Conservation (phyloP, 352 stramenopile species). For the Globisporangium radiosum region DNA sequence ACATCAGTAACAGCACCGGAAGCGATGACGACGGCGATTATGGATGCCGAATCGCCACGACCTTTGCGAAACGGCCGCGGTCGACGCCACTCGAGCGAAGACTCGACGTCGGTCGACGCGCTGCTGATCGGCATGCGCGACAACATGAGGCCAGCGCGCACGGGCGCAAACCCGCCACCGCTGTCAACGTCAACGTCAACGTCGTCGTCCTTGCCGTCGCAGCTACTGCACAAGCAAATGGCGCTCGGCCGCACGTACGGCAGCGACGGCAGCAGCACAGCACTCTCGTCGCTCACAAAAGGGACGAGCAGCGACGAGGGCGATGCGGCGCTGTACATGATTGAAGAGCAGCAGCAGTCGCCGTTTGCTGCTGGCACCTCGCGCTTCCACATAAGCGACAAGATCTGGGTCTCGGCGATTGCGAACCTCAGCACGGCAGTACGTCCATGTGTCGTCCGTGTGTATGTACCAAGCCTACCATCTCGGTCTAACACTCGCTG, state of each 20-base stretch:
- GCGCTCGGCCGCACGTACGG: constrained; percentile 1
- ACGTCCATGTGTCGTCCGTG: constrained; percentile 10
- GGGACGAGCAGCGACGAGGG: neutral
- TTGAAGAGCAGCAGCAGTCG: constrained; percentile 6
- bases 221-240: neutral
- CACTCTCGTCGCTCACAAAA: constrained; percentile 6
- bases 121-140: constrained; percentile 2
- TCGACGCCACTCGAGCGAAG: constrained; percentile 9
- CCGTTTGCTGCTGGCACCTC: neutral
- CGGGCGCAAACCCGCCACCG: neutral
- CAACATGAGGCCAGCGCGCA: neutral
- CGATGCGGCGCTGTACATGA: constrained; percentile 1
- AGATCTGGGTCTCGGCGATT: constrained; percentile 61
- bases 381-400: constrained; percentile 26
- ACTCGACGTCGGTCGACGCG: constrained; percentile 9
- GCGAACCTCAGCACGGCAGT: constrained; percentile 78
- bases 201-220: neutral
- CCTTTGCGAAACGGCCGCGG: neutral
- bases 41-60: neutral
- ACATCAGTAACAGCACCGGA: no score
- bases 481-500: neutral
- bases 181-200: neutral
- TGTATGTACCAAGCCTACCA: no score
- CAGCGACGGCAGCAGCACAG: constrained; percentile 2
- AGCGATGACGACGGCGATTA: no score